Evolutionary conservation across 1,284 basidiomycete genomes (phyloP), one percentile per base, ranked within the genome.

Genomic region (Boletus smithii): DNA sequence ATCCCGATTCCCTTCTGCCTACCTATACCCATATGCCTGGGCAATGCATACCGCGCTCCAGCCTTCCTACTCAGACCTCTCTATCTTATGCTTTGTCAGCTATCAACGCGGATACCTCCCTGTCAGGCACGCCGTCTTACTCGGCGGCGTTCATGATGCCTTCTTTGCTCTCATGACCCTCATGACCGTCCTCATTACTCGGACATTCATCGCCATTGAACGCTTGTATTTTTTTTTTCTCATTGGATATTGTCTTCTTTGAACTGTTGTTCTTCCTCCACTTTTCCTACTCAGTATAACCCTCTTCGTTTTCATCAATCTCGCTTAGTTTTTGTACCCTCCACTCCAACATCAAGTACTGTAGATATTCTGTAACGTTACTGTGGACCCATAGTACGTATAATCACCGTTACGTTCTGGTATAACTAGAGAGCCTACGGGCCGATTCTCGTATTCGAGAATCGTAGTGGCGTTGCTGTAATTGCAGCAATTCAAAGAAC

Each of bases 401-500:
- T 67, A 63, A 57, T 63, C 26, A 59, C 44, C 38, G 49, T 59
- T 61, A 68, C 41, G 53, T 54, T 42, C 67, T 65, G 39, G 59
- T 62, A 57, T 70, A 76, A 44, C 67, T 70, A 44, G 77, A 65
- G 50, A 86, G 64, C 61, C 70, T 75, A 38, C 57, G 65, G 42
- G 82, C 82, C 55, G 72, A 76, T 42, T 71, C 71, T 51, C 83
- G 71, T n/a, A 90, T 80, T 42, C 70, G 69, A 50, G 71, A 62
- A 66, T 89, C 81, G 62, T 74, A 80, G 64, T 91, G 84, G n/a
- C 63, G 65, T 55, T 67, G 62, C 50, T 70, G 72, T 44, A 91
- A 68, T 49, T 79, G 61, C 50, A 77, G 71, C 45, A 89, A 65
- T 69, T 91, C 88, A 74, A 81, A 90, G 50, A 85, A 79, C 18